Base-by-base conservation (phyloP, 192 early-diverging fungal genomes). In the Coemansia sp. region DNA sequence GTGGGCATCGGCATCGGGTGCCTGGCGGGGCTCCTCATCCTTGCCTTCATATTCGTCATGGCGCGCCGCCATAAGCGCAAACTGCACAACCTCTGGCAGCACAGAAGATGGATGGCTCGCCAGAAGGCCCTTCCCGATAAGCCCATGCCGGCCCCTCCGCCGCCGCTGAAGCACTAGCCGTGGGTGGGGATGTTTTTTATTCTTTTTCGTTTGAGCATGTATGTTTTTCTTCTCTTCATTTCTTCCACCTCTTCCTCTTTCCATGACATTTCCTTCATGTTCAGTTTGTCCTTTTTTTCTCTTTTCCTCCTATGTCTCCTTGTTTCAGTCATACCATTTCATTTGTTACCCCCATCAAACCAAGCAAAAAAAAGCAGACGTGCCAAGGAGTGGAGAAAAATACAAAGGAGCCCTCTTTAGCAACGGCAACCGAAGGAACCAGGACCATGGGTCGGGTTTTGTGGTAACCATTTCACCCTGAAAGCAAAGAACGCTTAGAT, bases 111-210 rank as follows among this genome's bases (percentile, higher is more conserved):
- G 79, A 47, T 70, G 58, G 56, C 79, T 19, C 75, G 62, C 13
- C 79, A 81, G 42, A 81, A 81, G 65, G 68, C 61, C 4, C 63
- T 81, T 19, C 79, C 79, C 16, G 79, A 81, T 38, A 81, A 81
- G 62, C 79, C 79, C 0, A 45, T 81, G 9, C 79, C 79, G 1
- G 74, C 67, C 2, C 79, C 79, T 23, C 79, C 79, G 1, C 64
- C 65, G 11, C 79, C 74, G 8, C 52, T 53, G 45, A 81, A 81
- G 54, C 42, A 54, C 42, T 60, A 37, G 26, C 5, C 2, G 9
- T 8, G 12, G 3, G n/a, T n/a, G 21, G 39, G 16, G 56, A 13
- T 9, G 21, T 23, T 8, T 37, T 15, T 18, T 23, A 26, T 9
- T 13, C 37, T 38, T 18, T 59, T 59, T n/a, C 39, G 39, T 59